phyloP scores from a whole-genome alignment of 257 asterid species.

The Nyctanthes arbortristis region DNA sequence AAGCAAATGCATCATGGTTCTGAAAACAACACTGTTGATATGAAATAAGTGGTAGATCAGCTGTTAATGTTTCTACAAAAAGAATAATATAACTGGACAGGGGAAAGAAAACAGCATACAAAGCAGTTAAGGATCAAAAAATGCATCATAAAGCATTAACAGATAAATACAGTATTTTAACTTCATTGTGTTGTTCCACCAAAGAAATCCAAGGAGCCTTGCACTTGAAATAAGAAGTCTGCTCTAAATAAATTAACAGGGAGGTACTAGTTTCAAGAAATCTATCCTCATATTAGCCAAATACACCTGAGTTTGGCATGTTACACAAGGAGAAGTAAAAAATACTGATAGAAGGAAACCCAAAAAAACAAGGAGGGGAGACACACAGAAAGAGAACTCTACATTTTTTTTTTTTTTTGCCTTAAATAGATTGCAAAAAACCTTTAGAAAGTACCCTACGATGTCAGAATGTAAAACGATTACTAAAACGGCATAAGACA shows the following conservation, averaged over 20 bases:
- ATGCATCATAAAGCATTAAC: not conserved
- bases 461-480: not conserved
- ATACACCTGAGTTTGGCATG: slow-evolving; percentile 4
- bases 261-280: not conserved
- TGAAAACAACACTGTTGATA: not conserved
- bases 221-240: not conserved
- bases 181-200: not conserved
- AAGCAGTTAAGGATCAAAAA: not conserved
- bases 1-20: not conserved
- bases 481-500: not conserved
- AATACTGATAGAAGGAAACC: too few relatives aligned
- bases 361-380: too few relatives aligned
- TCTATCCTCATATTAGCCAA: not conserved
- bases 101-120: not conserved
- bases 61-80: not conserved
- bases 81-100: not conserved
- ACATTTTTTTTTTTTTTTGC: too few relatives aligned
- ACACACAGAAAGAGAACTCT: too few relatives aligned
- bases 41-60: not conserved
- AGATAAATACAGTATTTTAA: not conserved
- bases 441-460: slow-evolving; percentile 1
- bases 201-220: not conserved
- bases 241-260: not conserved
- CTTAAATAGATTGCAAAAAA: slow-evolving; percentile 16
- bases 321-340: not conserved